Base-by-base conservation (phyloP, 352 stramenopile species). In the Discostella stelligera region DNA sequence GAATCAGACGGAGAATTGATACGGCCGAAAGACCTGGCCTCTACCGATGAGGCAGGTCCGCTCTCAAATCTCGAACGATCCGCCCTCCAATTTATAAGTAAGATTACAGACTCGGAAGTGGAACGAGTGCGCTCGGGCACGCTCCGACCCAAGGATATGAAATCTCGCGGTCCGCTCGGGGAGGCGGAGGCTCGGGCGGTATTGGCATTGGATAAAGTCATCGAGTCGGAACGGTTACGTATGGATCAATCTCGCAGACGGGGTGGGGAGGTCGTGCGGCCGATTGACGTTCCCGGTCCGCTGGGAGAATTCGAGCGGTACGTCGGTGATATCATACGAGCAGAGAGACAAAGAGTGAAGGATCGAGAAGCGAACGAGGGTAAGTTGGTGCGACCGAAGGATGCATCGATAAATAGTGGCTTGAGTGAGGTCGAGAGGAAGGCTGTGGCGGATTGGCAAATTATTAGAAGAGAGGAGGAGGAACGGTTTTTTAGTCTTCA, bases 211-310 rank as follows among this genome's bases (percentile, higher is more conserved):
- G 60, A 80, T 44, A 77, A 80, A 54, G 80, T 92, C 58, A 66
- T 79, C 11, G 62, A 88, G 25, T 82, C 84, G 0, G 87, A 92
- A 69, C 81, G 76, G 53, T 50, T 86, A 23, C 66, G 87, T 63
- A 82, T 86, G 73, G 54, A 85, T 70, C 82, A 89, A 70, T 89
- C 77, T 48, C 67, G 63, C 59, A 66, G 21, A 20, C 65, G 79
- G 16, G 87, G 84, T 48, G 77, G 82, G 8, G 78, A 83, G 27
- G 54, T 74, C 13, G 82, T 90, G 0, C 59, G 86, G 39, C 86
- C 86, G 0, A 90, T 92, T 55, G 86, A 92, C 81, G 77, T 92
- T 46, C 84, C 86, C 10, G 86, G 86, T 27, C 86, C 86, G 4
- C 46, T 92, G 27, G 86, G 86, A 1, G 86, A 92, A 77, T 82